Base-by-base conservation (phyloP, 441 rosid species). In the California macrophylla region DNA sequence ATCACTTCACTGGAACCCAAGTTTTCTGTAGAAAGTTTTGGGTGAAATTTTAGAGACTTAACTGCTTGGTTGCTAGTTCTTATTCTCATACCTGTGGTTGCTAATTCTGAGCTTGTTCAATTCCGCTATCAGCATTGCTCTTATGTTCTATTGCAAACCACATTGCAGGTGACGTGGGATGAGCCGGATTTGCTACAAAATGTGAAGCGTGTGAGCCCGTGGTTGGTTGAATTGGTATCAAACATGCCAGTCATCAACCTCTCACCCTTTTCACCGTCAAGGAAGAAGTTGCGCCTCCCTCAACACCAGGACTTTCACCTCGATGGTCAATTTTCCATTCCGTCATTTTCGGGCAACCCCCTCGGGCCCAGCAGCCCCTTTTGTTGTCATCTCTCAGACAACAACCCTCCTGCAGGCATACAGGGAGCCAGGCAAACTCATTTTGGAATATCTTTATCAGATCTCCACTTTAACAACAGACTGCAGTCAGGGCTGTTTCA, bases 401-500 rank as follows among this genome's bases (percentile, higher is more conserved):
- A 83, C 73, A 83, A 7, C 12, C 10, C 86, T 87, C 92, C 98
- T 87, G 91, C 87, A 85, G 92, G 98, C 87, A 88, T 94, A 94
- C 98, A 94, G 98, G 98, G 97, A 94, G 96, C 97, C 98, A 94
- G 98, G 98, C 98, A 94, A 81, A 83, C 91, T 75, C 92, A 85
- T 69, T 85, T 81, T 71, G 94, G 88, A 81, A 66, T 81, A 81
- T 78, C 92, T 80, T 78, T 88, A 72, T 76, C 92, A 62, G 93
- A 87, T 78, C 83, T 82, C 81, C 90, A 78, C 83, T 83, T 80
- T 76, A 74, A 78, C 83, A 84, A 77, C 82, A 88, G 86, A 70
- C 82, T 89, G 78, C 93, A 84, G 66, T 73, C 80, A 28, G 85
- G 90, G 67, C 81, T 85, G 79, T 85, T 85, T 76, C 72, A 82